Conservation (phyloP, 2,329 filamentous ascomycete genomes). For the Ophiocordyceps sinensis region DNA sequence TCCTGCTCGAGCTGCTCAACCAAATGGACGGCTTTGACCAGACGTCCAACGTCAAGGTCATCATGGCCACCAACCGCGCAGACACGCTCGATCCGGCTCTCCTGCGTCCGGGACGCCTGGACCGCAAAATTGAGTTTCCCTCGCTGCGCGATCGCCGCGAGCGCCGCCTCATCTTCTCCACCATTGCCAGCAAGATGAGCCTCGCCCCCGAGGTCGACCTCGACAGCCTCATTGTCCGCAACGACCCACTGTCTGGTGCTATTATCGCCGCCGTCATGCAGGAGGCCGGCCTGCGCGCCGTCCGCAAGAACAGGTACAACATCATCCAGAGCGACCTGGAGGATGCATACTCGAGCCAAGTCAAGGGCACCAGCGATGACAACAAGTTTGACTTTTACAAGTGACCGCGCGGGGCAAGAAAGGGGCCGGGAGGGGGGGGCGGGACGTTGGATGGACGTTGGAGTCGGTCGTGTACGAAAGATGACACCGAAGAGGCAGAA, state of each 20-base stretch:
- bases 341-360: conserved; percentile 92
- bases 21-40: conserved; percentile 99
- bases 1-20: conserved; percentile 90
- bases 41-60: conserved; percentile 97
- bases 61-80: conserved; percentile 98
- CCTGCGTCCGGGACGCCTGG: conserved; percentile 83
- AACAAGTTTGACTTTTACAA: conserved; percentile 89
- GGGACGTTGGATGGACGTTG: no score
- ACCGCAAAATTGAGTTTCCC: conserved; percentile 99
- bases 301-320: conserved; percentile 97
- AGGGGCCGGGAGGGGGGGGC: no score
- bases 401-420: conserved; percentile 16
- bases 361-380: conserved; percentile 59
- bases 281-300: conserved; percentile 84
- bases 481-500: no score
- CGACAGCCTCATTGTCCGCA: conserved; percentile 89
- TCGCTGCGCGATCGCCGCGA: conserved; percentile 85
- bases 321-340: conserved; percentile 96
- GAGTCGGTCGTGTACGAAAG: no score
- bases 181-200: conserved; percentile 96
- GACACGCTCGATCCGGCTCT: conserved; percentile 93
- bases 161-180: conserved; percentile 89
- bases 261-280: conserved; percentile 99
- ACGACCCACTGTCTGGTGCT: conserved; percentile 87
- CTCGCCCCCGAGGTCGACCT: conserved; percentile 91